Conservation (phyloP, 2,329 filamentous ascomycete genomes). For the Penicillium polonicum region DNA sequence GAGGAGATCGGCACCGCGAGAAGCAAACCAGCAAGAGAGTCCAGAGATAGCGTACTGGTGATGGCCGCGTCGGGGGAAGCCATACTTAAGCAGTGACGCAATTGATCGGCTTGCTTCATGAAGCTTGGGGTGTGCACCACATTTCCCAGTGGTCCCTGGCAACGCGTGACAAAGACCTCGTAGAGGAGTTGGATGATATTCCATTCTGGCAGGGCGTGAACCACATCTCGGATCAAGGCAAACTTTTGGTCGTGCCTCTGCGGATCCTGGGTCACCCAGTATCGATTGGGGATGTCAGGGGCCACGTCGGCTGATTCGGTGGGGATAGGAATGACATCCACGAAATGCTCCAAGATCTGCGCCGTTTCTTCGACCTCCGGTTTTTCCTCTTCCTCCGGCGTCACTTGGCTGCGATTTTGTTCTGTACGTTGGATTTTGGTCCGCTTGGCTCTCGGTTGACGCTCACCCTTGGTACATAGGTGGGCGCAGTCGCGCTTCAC, state of each 20-base stretch:
- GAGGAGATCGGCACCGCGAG: background rate
- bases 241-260: background rate
- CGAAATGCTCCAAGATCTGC: background rate
- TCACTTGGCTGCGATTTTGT: background rate
- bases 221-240: background rate
- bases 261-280: background rate
- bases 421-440: background rate
- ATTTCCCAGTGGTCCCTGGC: slow-evolving; percentile 14
- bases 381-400: background rate
- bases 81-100: background rate
- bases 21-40: background rate
- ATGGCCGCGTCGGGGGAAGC: background rate
- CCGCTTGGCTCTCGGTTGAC: background rate
- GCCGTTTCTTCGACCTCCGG: background rate
- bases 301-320: background rate
- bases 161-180: slow-evolving; percentile 12
- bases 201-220: slow-evolving; percentile 3
- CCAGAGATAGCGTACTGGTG: background rate
- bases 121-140: slow-evolving; percentile 11
- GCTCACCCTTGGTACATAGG: background rate
- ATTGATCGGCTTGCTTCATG: slow-evolving; percentile 3
- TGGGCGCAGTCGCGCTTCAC: background rate
- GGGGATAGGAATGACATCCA: background rate
- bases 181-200: slow-evolving; percentile 5
- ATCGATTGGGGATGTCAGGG: background rate